A percentile compares a stretch with the other conserved stretches of the same genome.
phyloP scores from a whole-genome alignment of 352 stramenopile genomes.

The Phytopythium ostracodes region DNA sequence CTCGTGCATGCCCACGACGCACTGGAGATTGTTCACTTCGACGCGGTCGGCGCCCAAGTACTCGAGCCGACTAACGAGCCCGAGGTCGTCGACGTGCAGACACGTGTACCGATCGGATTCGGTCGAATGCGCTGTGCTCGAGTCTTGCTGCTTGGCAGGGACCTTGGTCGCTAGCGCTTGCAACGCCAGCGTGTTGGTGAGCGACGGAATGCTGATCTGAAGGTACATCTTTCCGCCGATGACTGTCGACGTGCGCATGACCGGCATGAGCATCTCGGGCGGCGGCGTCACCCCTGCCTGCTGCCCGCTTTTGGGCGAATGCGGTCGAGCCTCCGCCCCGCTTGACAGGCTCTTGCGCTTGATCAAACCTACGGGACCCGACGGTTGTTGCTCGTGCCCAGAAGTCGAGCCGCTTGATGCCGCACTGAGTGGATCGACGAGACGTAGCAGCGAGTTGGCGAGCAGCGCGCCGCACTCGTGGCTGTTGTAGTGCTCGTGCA shows the following conservation, averaged over 20 bases:
- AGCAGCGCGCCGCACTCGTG: constrained; percentile 76
- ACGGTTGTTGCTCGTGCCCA: background rate
- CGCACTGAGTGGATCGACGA: constrained; percentile 55
- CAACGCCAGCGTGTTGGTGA: constrained; percentile 64
- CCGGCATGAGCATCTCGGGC: constrained; percentile 66
- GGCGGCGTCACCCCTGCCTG: constrained; percentile 33
- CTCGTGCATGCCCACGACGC: constrained; percentile 80
- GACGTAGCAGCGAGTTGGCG: constrained; percentile 49
- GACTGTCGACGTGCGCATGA: constrained; percentile 40
- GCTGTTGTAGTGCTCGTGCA: constrained; percentile 74
- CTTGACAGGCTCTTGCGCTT: constrained; percentile 6
- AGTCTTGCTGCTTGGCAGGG: constrained; percentile 10
- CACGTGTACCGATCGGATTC: constrained; percentile 46
- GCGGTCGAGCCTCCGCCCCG: background rate
- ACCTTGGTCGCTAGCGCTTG: constrained; percentile 50
- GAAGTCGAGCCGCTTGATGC: background rate
- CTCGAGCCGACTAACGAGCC: constrained; percentile 66
- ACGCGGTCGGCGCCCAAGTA: constrained; percentile 57
- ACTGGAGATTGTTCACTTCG: constrained; percentile 64
- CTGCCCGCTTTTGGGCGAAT: constrained; percentile 14
- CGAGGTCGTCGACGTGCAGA: constrained; percentile 71
- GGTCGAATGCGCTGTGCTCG: constrained; percentile 4
- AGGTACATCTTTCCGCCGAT: constrained; percentile 58
- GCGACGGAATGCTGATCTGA: constrained; percentile 65
- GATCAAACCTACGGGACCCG: background rate